Base-by-base conservation (phyloP, 768 basidiomycete genomes). In the Sarcodon sp. region DNA sequence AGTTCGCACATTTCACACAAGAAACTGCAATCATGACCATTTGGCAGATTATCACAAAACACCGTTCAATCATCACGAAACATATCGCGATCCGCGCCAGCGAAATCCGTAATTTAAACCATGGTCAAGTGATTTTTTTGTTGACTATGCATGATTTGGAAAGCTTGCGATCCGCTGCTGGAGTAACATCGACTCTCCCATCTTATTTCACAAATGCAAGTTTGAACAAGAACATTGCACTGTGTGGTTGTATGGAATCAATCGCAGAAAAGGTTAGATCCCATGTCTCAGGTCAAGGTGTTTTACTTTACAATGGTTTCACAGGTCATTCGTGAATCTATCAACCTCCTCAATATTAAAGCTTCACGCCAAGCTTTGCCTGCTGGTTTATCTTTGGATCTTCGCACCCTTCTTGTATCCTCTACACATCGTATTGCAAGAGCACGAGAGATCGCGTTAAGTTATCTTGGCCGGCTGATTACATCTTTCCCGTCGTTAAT, bases 401-500 rank as follows among this genome's bases (percentile, higher is more conserved):
- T 97, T 6, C 79, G 80, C 37, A 65, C 62, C n/a, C 69, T 98
- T 18, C 72, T 97, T 12, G 68, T 89, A 12, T 70, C 72, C 37
- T 84, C 86, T 64, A 89, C 88, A 3, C 88, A 93, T 63, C 78
- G 89, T 31, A 77, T 88, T 50, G 69, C 76, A 33, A 87, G 86
- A 59, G 86, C 84, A 45, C 74, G 94, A 33, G 83, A 86, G 33
- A 71, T 91, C 32, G 87, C 93, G 1, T 73, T 81, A 37, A 83
- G 78, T 63, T 96, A 87, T 59, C 72, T 97, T 27, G 79, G 90
- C 64, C 76, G 80, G 35, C 69, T 98, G 36, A 82, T 98, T 53
- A 83, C 80, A 7, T 88, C 86, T 1, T 97, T 97, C 64, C 92
- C 96, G 1, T 91, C 92, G 11, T 69, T 99, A 45, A 86, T 96